Evolutionary conservation across 2,329 filamentous ascomycete species (phyloP), one percentile per base, ranked within the genome.

Genomic region (Nemania bipapillata): DNA sequence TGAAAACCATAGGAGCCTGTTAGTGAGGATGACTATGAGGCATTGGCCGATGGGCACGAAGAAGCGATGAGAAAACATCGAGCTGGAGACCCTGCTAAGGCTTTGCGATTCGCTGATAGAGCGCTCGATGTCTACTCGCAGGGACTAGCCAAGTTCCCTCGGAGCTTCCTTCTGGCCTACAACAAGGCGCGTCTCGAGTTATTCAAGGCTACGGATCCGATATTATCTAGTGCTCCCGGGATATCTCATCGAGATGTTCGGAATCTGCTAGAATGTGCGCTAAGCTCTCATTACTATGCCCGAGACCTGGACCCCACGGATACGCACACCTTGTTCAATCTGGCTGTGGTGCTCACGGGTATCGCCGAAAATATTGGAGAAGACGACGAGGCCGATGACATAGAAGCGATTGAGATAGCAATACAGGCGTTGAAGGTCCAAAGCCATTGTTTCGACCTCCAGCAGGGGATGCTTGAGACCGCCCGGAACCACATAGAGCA

Each of bases 21-120:
- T 65, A 87, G 87, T 1, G 87, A 88, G 59, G 90, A 92, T 80
- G 90, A 92, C 71, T 92, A 87, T 74, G 84, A 91, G 60, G 89
- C 88, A 85, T 87, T 85, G 26, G 91, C 90, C 11, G 90, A 92
- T 62, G 86, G 90, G 35, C 85, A 89, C 68, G 91, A 93, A 80
- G 89, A 92, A 78, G 88, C 88, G 4, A 91, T 89, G 6, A 90
- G 91, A 70, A 93, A 93, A 84, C 92, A 90, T 88, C 85, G 90
- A 57, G 90, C 86, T 42, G 91, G 91, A 24, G 91, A 93, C 77
- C 85, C 89, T 22, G 86, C 83, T 56, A 93, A 92, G 76, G 82
- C 81, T 0, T 73, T 81, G 59, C 76, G 82, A 54, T 88, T 88
- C 72, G 89, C 87, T 75, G 83, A 88, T 71, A 83, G 89, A 69